A percentile compares a stretch with the other conserved stretches of the same genome.
phyloP scores from a whole-genome alignment of 768 basidiomycete species.

The Myochromella boudieri region DNA sequence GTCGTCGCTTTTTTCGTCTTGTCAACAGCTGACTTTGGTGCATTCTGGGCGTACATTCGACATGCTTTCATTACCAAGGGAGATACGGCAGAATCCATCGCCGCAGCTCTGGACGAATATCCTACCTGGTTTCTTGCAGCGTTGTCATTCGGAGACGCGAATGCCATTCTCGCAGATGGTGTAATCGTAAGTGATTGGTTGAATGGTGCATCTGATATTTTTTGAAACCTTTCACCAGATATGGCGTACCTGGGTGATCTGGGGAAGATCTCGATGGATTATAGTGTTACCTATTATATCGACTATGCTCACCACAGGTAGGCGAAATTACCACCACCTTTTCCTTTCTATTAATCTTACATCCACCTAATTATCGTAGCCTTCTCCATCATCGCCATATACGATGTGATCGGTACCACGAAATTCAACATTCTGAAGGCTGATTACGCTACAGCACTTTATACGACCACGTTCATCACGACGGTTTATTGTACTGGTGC shows the following conservation, averaged over 20 bases:
- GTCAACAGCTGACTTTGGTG: slow-evolving; percentile 11
- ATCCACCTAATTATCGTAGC: not conserved
- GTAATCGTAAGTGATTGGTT: slow-evolving; percentile 3
- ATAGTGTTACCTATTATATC: slow-evolving; percentile 9
- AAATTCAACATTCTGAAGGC: slow-evolving; percentile 11
- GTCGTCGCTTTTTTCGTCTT: slow-evolving; percentile 10
- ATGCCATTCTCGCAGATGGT: slow-evolving; percentile 11
- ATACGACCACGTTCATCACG: slow-evolving; percentile 11
- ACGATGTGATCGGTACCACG: slow-evolving; percentile 5
- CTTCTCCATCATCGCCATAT: slow-evolving; percentile 14
- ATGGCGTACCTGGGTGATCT: slow-evolving; percentile 17
- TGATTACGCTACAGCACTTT: slow-evolving; percentile 15
- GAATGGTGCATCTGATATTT: not conserved
- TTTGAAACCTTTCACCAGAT: slow-evolving; percentile 4
- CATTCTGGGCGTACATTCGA: slow-evolving; percentile 15
- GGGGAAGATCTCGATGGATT: slow-evolving; percentile 12
- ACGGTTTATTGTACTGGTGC: slow-evolving; percentile 13
- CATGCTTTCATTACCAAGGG: slow-evolving; percentile 13
- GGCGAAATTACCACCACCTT: not conserved
- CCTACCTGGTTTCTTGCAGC: slow-evolving; percentile 11
- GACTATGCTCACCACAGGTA: slow-evolving; percentile 11
- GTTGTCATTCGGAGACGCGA: slow-evolving; percentile 8
- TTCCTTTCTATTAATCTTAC: not conserved
- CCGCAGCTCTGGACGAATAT: slow-evolving; percentile 10
- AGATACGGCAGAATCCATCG: slow-evolving; percentile 3